A percentile compares a stretch with the other conserved stretches of the same genome.
phyloP scores from a whole-genome alignment of 2,329 filamentous ascomycete species.

The Ophiostoma novo-ulmi region DNA sequence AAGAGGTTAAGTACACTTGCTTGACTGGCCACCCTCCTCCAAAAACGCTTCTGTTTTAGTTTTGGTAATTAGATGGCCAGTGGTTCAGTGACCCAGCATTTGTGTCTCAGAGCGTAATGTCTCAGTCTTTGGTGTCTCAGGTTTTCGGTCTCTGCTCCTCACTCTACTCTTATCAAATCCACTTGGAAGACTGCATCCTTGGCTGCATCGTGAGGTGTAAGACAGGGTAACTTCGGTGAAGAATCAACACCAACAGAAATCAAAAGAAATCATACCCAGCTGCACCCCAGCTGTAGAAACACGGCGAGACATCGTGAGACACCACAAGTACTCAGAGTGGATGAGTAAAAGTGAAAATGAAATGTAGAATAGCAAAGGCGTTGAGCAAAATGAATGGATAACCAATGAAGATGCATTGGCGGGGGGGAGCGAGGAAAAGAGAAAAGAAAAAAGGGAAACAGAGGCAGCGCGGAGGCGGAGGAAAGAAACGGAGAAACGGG shows the following conservation, averaged over 20 bases:
- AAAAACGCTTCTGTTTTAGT: neutral
- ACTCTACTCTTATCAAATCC: neutral
- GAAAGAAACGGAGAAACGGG: neutral
- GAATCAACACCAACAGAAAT: constrained; percentile 2
- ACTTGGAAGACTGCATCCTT: neutral
- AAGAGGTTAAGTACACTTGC: neutral
- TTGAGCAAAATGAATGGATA: neutral
- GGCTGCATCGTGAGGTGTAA: constrained; percentile 6
- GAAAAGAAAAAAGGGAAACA: neutral
- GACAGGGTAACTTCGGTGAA: constrained; percentile 6
- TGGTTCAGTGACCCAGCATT: neutral
- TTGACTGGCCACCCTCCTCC: constrained; percentile 6
- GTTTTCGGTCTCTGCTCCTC: neutral
- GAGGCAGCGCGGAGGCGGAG: neutral
- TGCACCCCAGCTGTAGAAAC: neutral
- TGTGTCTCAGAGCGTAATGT: neutral
- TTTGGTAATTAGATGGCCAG: neutral
- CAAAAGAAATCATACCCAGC: neutral
- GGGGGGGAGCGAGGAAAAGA: neutral
- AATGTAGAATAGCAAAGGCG: neutral
- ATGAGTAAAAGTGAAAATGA: neutral
- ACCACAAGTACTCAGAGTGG: constrained; percentile 3
- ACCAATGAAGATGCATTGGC: neutral
- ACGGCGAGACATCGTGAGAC: constrained; percentile 6
- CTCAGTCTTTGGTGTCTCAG: neutral